phyloP scores from a whole-genome alignment of 345 rosid species.

The Gossypium anomalum region DNA sequence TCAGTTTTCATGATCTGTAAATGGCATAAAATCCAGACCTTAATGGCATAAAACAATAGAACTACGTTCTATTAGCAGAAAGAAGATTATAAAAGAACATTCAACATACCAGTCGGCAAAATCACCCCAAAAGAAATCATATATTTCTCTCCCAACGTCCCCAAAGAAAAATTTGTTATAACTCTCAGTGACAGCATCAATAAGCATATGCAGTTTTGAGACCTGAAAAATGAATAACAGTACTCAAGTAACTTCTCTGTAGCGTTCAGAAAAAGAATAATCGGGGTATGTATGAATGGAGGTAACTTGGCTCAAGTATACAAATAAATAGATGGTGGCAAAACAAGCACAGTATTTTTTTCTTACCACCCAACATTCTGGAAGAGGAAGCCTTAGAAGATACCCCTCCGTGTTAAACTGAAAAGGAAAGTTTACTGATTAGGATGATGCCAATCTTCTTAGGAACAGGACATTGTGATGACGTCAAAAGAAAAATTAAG shows the following conservation, averaged over 20 bases:
- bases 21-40: not conserved
- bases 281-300: not conserved
- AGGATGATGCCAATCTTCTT: not conserved
- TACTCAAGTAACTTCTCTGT: not conserved
- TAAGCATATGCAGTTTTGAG: constrained; percentile 85
- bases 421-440: constrained; percentile 18
- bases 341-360: constrained; percentile 1
- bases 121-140: constrained; percentile 97
- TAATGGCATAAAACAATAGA: constrained; percentile 2
- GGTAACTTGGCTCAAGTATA: constrained; percentile 1
- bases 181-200: constrained; percentile 73
- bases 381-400: constrained; percentile 57
- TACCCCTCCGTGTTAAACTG: constrained; percentile 75
- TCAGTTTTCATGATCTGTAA: not conserved
- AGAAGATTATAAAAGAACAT: constrained; percentile 2
- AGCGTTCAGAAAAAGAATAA: not conserved
- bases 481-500: not conserved
- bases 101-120: constrained; percentile 83
- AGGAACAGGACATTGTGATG: not conserved
- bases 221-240: constrained; percentile 40
- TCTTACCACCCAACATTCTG: constrained; percentile 96
- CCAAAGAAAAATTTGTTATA: constrained; percentile 87
- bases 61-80: not conserved
- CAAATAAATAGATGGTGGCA: not conserved
- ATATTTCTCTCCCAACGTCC: constrained; percentile 87